Conservation (phyloP, 495 filamentous ascomycete species). For the Annulohypoxylon stygium region DNA sequence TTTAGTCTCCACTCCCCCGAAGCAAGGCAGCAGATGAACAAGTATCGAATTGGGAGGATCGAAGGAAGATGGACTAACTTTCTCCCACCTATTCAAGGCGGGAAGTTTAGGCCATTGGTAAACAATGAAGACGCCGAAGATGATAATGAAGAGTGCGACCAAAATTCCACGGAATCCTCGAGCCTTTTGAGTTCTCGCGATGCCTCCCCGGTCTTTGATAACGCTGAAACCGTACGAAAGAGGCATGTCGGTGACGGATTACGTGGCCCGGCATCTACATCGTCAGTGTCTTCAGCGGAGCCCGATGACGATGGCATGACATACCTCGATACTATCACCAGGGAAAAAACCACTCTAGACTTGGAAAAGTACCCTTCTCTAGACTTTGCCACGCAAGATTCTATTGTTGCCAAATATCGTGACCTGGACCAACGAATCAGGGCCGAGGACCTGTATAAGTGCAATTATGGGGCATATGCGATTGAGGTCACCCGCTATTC, state of each 20-base stretch:
- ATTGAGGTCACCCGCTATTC: constrained; percentile 82
- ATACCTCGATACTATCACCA: constrained; percentile 80
- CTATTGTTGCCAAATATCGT: constrained; percentile 85
- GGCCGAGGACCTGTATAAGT: constrained; percentile 83
- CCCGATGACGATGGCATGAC: constrained; percentile 66
- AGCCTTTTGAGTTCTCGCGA: constrained; percentile 64
- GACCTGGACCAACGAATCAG: constrained; percentile 76
- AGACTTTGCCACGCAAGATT: constrained; percentile 78
- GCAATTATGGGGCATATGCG: constrained; percentile 86
- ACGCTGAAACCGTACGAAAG: constrained; percentile 53
- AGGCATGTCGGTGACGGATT: constrained; percentile 39
- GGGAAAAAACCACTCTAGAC: constrained; percentile 80
- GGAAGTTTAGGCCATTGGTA: constrained; percentile 75
- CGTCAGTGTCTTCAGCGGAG: constrained; percentile 57
- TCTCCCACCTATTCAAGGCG: constrained; percentile 91
- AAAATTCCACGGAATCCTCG: constrained; percentile 38
- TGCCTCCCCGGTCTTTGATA: constrained; percentile 77
- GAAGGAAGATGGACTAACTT: constrained; percentile 91
- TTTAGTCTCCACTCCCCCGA: constrained; percentile 85
- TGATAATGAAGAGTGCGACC: constrained; percentile 58
- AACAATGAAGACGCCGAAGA: constrained; percentile 57
- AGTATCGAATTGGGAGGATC: constrained; percentile 86
- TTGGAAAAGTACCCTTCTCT: constrained; percentile 84
- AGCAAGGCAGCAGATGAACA: constrained; percentile 79
- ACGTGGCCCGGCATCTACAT: constrained; percentile 53